Percentiles rank a stretch among this genome's conserved stretches.
phyloP scores from a whole-genome alignment of 2,329 filamentous ascomycete species.

The Aspergillus viridinutans region DNA sequence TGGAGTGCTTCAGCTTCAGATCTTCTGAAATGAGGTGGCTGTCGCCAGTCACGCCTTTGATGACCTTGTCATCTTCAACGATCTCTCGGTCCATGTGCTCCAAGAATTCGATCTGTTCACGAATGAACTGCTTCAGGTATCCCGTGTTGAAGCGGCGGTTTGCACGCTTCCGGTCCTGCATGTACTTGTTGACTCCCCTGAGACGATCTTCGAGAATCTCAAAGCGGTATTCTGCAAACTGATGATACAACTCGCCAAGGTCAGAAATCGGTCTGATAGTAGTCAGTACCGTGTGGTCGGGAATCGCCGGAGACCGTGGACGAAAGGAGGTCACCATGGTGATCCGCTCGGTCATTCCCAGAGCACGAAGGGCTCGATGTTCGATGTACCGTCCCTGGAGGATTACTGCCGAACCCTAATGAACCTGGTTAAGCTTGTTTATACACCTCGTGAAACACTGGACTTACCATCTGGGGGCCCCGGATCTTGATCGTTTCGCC shows the following conservation, averaged over 20 bases:
- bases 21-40: constrained; percentile 36
- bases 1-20: constrained; percentile 24
- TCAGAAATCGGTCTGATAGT: constrained; percentile 58
- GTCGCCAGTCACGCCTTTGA: constrained; percentile 33
- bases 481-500: constrained; percentile 56
- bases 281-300: constrained; percentile 59
- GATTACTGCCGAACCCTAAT: constrained; percentile 59
- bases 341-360: constrained; percentile 59
- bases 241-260: constrained; percentile 55
- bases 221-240: constrained; percentile 60
- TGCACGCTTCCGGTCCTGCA: constrained; percentile 30
- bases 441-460: neutral
- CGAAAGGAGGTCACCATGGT: constrained; percentile 64
- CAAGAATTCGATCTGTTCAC: constrained; percentile 25
- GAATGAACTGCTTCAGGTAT: constrained; percentile 24
- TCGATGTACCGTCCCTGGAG: constrained; percentile 65
- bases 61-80: constrained; percentile 38
- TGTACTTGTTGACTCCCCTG: constrained; percentile 18
- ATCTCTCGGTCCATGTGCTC: constrained; percentile 40
- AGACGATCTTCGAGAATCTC: constrained; percentile 60
- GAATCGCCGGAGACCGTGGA: constrained; percentile 50
- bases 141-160: constrained; percentile 29
- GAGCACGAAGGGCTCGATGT: constrained; percentile 58
- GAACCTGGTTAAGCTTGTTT: constrained; percentile 1
- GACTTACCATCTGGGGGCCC: constrained; percentile 55